Evolutionary conservation across 148 eudicot genomes (phyloP), one percentile per base, ranked within the genome.

Genomic region (Talinum fruticosum): DNA sequence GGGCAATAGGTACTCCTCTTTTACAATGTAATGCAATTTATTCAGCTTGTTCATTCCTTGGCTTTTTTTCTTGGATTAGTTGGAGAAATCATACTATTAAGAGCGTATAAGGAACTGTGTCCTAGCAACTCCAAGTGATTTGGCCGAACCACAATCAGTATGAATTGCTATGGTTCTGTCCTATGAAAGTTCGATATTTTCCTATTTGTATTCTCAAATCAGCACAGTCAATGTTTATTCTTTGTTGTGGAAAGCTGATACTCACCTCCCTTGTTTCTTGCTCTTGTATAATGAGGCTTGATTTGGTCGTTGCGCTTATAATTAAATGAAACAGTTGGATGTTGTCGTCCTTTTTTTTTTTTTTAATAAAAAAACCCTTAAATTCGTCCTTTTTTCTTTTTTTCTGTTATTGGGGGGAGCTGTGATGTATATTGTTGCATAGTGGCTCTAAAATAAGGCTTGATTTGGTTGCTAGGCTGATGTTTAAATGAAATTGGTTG

Each of bases 1-100:
- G 98, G 98, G 94, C 97, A 33, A 92, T 94, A 59, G 98, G 97
- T 94, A 90, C 38, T 35, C 0, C 33, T 67, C 61, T n/a, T 62
- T 51, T 62, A 36, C 8, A 38, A 51, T 59, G 10, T 29, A 47
- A 13, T 62, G 66, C 72, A 34, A 33, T 61, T 26, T 64, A 24
- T 75, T 69, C 47, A 7, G 38, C 15, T 41, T 32, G 2, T 68
- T 49, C 23, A 34, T 19, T 34, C 26, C 21, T 16, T 36, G 33
- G 2, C 1, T 10, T 32, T 24, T 19, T 76, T 49, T 47, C 19
- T 14, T 33, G 29, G 8, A 45, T 44, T 41, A 35, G 32, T 44
- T 10, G 24, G 18, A 45, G 26, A 45, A n/a, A 18, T 18, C 45
- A 26, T 38, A 28, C 29, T 37, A 53, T n/a, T n/a, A 19, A 15